These are phyloP conservation scores for Salix brachista DNA, from an alignment of 345 rosid species.

Conservation along the genomic window DNA sequence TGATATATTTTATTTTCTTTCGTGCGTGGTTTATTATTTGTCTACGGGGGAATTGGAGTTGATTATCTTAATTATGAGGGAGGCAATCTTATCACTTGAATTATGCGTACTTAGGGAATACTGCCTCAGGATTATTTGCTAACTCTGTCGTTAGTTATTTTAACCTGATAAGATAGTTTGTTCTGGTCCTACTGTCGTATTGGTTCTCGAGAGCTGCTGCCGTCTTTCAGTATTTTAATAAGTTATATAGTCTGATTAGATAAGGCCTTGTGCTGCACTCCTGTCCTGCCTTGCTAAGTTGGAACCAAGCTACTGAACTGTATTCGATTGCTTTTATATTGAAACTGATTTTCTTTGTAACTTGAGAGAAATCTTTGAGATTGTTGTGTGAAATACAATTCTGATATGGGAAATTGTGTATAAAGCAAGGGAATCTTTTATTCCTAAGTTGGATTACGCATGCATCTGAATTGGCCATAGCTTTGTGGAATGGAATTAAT, in stretches of 20 bases:
- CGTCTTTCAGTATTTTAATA: neutral
- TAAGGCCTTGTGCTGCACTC: neutral
- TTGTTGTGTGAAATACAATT: neutral
- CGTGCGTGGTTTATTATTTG: neutral
- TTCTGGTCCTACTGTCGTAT: neutral
- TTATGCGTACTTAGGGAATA: neutral
- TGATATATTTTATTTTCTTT: neutral
- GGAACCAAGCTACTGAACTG: neutral
- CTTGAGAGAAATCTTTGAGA: neutral
- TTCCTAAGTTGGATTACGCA: neutral
- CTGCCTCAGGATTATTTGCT: neutral
- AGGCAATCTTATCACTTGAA: neutral
- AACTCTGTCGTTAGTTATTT: neutral
- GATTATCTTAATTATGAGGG: neutral
- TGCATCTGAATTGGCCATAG: neutral
- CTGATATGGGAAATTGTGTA: neutral
- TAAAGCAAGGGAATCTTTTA: neutral
- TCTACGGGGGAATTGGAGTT: neutral
- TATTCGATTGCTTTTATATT: neutral
- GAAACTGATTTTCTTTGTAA: neutral
- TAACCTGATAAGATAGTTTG: neutral
- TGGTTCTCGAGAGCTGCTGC: neutral
- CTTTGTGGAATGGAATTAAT: neutral
- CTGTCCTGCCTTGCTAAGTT: neutral
- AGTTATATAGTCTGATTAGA: neutral